Evolutionary conservation across 495 filamentous ascomycete species (phyloP).

Genomic region (Penicillium angulare): DNA sequence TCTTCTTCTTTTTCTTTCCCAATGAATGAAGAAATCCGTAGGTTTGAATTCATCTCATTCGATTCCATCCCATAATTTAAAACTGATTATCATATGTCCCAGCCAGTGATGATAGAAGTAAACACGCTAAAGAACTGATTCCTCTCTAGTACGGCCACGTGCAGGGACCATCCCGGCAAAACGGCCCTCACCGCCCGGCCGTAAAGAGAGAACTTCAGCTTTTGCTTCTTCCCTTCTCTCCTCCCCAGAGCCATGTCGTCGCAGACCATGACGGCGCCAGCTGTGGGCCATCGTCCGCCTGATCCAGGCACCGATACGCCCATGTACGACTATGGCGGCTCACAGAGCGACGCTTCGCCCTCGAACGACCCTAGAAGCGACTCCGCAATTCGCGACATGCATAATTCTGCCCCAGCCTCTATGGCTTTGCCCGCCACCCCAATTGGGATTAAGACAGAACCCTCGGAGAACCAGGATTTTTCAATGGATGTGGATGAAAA

Average conservation of each 20-base stretch:
- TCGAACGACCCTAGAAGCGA: slow-evolving; percentile 39
- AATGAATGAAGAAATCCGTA: background rate
- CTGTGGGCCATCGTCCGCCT: slow-evolving; percentile 51
- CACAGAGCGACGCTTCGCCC: slow-evolving; percentile 30
- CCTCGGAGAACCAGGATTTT: slow-evolving; percentile 16
- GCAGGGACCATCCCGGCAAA: slow-evolving; percentile 26
- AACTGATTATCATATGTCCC: background rate
- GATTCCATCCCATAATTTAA: background rate
- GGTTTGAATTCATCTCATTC: background rate
- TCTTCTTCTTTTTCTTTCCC: background rate
- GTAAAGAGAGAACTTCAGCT: slow-evolving; percentile 30
- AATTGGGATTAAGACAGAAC: slow-evolving; percentile 39
- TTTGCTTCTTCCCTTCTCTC: slow-evolving; percentile 28
- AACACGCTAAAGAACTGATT: background rate
- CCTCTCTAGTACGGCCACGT: slow-evolving; percentile 17
- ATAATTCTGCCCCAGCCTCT: slow-evolving; percentile 44
- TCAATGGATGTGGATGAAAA: slow-evolving; percentile 13
- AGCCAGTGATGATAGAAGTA: too few relatives aligned
- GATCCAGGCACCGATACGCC: slow-evolving; percentile 44
- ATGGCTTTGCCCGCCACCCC: slow-evolving; percentile 31
- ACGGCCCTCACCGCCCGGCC: slow-evolving; percentile 32
- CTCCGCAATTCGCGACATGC: slow-evolving; percentile 47
- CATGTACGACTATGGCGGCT: slow-evolving; percentile 40
- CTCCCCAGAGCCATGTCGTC: slow-evolving; percentile 50
- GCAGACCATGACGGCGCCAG: slow-evolving; percentile 57